phyloP scores from a whole-genome alignment of 2,329 filamentous ascomycete species.

The Lizonia empirigonia region DNA sequence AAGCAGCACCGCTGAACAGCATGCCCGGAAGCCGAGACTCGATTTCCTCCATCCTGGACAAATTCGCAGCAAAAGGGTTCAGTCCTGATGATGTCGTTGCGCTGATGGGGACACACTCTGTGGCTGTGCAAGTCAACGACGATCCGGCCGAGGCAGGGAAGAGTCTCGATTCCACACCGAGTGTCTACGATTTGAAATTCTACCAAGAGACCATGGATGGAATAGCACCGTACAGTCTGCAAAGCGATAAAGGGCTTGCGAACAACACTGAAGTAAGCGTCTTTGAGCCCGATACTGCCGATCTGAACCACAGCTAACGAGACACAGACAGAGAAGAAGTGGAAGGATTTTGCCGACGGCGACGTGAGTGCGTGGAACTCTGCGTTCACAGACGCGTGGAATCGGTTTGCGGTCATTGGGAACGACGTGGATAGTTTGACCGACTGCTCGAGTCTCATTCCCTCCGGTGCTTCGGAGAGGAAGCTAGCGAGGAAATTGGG shows the following conservation, averaged over 20 bases:
- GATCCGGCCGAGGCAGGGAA: slow-evolving; percentile 31
- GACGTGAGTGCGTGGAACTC: slow-evolving; percentile 23
- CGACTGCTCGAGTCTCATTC: slow-evolving; percentile 32
- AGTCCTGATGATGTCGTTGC: slow-evolving; percentile 39
- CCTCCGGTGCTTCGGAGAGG: slow-evolving; percentile 13
- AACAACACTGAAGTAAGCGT: slow-evolving; percentile 25
- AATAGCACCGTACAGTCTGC: slow-evolving; percentile 33
- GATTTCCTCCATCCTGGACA: slow-evolving; percentile 22
- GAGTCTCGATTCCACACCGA: slow-evolving; percentile 38
- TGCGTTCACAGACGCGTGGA: slow-evolving; percentile 31
- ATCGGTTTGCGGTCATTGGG: slow-evolving; percentile 29
- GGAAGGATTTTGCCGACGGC: slow-evolving; percentile 24
- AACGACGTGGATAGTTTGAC: slow-evolving; percentile 27
- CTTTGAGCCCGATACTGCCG: accelerated
- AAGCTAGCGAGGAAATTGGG: slow-evolving; percentile 5
- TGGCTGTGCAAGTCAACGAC: slow-evolving; percentile 34
- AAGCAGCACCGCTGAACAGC: slow-evolving; percentile 18
- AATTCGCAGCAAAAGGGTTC: slow-evolving; percentile 39
- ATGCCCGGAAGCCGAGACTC: slow-evolving; percentile 26
- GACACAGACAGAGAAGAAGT: slow-evolving; percentile 25
- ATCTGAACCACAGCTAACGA: neutral
- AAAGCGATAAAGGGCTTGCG: slow-evolving; percentile 29
- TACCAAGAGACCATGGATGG: slow-evolving; percentile 37
- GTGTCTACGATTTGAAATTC: slow-evolving; percentile 36
- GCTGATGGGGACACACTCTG: slow-evolving; percentile 41